Evolutionary conservation across 2,329 filamentous ascomycete genomes (phyloP), one percentile per base, ranked within the genome.

Genomic region (Diaporthe citri): DNA sequence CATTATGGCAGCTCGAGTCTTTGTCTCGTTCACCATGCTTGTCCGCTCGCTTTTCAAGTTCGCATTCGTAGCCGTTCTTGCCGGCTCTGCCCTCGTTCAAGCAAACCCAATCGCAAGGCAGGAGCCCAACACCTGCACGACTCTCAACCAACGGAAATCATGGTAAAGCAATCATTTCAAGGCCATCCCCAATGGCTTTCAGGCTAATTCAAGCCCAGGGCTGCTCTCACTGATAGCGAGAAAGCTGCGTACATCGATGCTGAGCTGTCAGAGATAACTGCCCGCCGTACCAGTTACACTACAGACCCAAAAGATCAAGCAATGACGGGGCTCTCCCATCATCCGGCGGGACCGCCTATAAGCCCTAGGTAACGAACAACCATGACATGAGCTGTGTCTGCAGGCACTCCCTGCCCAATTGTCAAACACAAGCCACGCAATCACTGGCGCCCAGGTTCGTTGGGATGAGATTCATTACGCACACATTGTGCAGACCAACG

Each of bases 381-480:
- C n/a, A n/a, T n/a, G n/a, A n/a, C n/a, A n/a, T 1, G 57, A 60
- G n/a, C 22, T 60, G 57, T 60, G 57, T 17, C 57, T 60, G 34
- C 57, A 60, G 22, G 34, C 34, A 36, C 57, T 60, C 13, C 34
- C 57, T 4, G 34, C 57, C 22, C 57, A 60, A 28, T 9, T 59
- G 34, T 20, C 57, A 41, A 17, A 41, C 57, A 60, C 57, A 8
- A 41, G 22, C 36, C 22, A 41, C 22, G 57, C 34, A 12, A 9
- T 41, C 1, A 41, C 22, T 9, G 56, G 56, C 2, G 56, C 56
- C n/a, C 34, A 60, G 8, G 43, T 6, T n/a, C 59, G 39, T 5
- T 62, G 59, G 36, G 59, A 62, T n/a, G 59, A 62, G 59, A 31
- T 64, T 31, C 59, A 64, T 31, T 31, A 64, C 39, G 8, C 25